Evolutionary conservation across 768 basidiomycete species (phyloP), one percentile per base, ranked within the genome.

Genomic region (Mycena indigotica): DNA sequence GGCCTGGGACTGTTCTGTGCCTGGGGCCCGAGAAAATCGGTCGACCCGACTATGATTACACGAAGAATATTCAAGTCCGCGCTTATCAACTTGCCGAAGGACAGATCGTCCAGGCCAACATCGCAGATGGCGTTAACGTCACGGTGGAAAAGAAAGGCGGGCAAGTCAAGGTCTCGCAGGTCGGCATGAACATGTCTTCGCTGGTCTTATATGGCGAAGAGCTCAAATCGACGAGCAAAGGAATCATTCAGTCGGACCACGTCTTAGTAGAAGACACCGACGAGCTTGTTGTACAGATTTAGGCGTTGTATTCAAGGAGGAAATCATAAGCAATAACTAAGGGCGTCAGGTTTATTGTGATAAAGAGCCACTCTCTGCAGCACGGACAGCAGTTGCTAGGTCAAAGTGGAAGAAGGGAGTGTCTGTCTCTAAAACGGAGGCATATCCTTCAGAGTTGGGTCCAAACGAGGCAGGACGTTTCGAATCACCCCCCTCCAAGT

Each of bases 321-420:
- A 44, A 13, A 44, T 44, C 15, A 35, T 35, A 35, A 8, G 10
- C 32, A 35, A 35, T 35, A 8, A 8, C 10, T 35, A 35, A 44
- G 41, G 15, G 8, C 10, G 35, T 10, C 21, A 44, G 8, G 41
- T 44, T 44, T 21, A 44, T 44, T 13, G 21, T 21, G 41, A 44
- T 21, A 44, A 19, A 17, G 46, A 56, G 25, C 73, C 77, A 61
- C 69, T 71, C 66, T 91, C 89, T 4, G 89, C 91, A 13, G 86
- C 86, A 6, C 73, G 77, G 38, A 93, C 85, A 35, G 93, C 93
- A 2, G 80, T 77, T 28, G 78, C 72, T 32, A 98, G 74, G 70
- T 96, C 95, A 62, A 97, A 77, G 75, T 98, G 96, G 88, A 98
- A 96, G 80, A 86, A 92, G 8, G 91, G 91, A 5, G 89, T 93